Conservation (phyloP, 2,329 filamentous ascomycete genomes). For the Setomelanomma holmii region DNA sequence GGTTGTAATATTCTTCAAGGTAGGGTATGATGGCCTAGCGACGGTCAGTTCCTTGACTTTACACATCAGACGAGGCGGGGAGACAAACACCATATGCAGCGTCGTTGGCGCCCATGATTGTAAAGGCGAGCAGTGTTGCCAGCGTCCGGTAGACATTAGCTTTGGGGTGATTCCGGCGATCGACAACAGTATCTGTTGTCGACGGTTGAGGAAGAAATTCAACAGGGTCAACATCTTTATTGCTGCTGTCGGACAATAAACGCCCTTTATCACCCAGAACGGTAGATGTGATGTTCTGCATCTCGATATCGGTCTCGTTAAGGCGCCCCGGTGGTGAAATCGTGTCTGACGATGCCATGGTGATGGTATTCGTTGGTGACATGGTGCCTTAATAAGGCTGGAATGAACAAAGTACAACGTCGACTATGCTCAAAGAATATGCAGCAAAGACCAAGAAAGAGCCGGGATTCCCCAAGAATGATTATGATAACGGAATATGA, state of each 20-base stretch:
- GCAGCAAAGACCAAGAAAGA: background rate
- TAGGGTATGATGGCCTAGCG: slow-evolving; percentile 31
- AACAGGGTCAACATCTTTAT: slow-evolving; percentile 24
- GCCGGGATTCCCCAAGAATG: background rate
- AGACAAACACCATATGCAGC: slow-evolving; percentile 65
- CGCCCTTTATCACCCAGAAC: slow-evolving; percentile 4
- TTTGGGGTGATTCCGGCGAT: slow-evolving; percentile 67
- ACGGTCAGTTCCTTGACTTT: background rate
- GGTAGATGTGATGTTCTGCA: slow-evolving; percentile 7
- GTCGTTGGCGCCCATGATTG: slow-evolving; percentile 72
- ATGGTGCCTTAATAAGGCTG: background rate
- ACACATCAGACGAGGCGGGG: slow-evolving; percentile 3
- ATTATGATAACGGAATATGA: too few relatives aligned
- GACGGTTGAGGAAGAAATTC: slow-evolving; percentile 54
- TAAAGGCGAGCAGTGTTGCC: slow-evolving; percentile 64
- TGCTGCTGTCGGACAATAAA: background rate
- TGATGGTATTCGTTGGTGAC: slow-evolving; percentile 17
- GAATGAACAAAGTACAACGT: background rate
- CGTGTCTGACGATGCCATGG: slow-evolving; percentile 2
- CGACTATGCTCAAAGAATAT: background rate
- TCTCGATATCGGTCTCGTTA: slow-evolving; percentile 12
- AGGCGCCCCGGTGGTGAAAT: background rate
- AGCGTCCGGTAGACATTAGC: slow-evolving; percentile 65
- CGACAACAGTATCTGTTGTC: slow-evolving; percentile 49
- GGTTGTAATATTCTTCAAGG: slow-evolving; percentile 65